Evolutionary conservation across 2,329 filamentous ascomycete species (phyloP).

Genomic region (Ceratocystis cubensis): DNA sequence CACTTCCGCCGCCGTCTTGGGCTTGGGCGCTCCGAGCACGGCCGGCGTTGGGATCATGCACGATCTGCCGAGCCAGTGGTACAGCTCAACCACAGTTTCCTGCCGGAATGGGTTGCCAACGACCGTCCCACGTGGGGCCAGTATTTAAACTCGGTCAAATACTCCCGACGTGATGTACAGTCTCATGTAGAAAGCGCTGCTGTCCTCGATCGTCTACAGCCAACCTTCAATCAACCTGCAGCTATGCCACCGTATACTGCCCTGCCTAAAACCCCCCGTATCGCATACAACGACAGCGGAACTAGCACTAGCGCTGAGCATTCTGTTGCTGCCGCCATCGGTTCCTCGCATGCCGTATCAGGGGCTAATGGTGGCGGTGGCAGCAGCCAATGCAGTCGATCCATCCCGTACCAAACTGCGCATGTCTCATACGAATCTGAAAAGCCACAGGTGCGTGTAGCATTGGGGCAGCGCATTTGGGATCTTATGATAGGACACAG

Average conservation of each 20-base stretch:
- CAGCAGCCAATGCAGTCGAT: constrained; percentile 22
- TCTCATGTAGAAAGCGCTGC: constrained; percentile 38
- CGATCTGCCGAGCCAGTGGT: constrained; percentile 48
- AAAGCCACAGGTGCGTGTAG: constrained; percentile 26
- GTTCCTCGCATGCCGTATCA: background rate
- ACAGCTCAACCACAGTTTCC: constrained; percentile 17
- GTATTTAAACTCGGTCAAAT: constrained; percentile 36
- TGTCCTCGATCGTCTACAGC: constrained; percentile 36
- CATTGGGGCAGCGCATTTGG: constrained; percentile 47
- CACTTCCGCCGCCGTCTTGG: constrained; percentile 19
- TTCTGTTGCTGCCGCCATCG: background rate
- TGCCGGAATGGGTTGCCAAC: constrained; percentile 14
- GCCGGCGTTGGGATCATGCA: constrained; percentile 48
- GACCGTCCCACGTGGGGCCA: constrained; percentile 35
- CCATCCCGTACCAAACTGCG: background rate
- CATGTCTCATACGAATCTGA: constrained; percentile 17
- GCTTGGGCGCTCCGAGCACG: constrained; percentile 30
- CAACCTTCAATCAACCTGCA: constrained; percentile 34
- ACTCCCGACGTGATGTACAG: constrained; percentile 33
- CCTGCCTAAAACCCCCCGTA: constrained; percentile 24
- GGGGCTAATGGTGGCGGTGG: constrained; percentile 10
- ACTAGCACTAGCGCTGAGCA: constrained; percentile 23
- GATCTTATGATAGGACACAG: constrained; percentile 63
- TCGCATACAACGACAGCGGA: constrained; percentile 7
- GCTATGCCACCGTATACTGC: constrained; percentile 25